Evolutionary conservation across 2,329 filamentous ascomycete genomes (phyloP), one percentile per base, ranked within the genome.

Genomic region (Colletotrichum tofieldiae): DNA sequence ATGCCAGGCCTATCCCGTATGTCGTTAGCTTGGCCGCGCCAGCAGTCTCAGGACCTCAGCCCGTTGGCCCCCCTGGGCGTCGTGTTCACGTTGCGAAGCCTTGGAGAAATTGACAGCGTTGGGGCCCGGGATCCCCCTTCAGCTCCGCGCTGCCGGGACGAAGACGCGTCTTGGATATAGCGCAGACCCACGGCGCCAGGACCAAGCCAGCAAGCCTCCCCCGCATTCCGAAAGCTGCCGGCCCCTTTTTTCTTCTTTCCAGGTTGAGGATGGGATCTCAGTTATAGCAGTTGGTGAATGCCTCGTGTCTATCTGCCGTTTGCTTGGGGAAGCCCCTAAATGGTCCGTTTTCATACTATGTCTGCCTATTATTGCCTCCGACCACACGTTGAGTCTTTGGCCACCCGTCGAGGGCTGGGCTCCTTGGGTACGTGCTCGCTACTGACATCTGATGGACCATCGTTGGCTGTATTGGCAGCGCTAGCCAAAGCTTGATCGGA

Each of bases 121-220:
- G 9, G 18, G n/a, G 18, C 41, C 35, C 18, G 5, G 65, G 65
- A 51, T 54, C 11, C n/a, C 65, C 9, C 39, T 20, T 37, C 35
- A 23, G 56, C 41, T 37, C 69, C 59, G 39, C 52, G 52, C 26
- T 54, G 66, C 69, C 59, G 65, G 69, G 59, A 68, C 58, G 20
- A 60, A 59, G 29, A 69, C 52, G 65, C 59, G 69, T 72, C 54
- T 72, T 69, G 54, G 29, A 72, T 60, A 68, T 55, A 72, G 65
- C 69, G 52, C 52, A 14, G 69, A 18, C 59, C 65, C 65, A 55
- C 45, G 37, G 12, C 52, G 3, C 23, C 52, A 58, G 18, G 55
- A 26, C 41, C 64, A 32, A 67, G 49, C 20, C 49, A 49, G 9
- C 26, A 29, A 59, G 37, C 45, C 45, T 39, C 37, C 65, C 69